Evolutionary conservation across 768 basidiomycete species (phyloP).

Genomic region (Rhizopogon vesiculosus): DNA sequence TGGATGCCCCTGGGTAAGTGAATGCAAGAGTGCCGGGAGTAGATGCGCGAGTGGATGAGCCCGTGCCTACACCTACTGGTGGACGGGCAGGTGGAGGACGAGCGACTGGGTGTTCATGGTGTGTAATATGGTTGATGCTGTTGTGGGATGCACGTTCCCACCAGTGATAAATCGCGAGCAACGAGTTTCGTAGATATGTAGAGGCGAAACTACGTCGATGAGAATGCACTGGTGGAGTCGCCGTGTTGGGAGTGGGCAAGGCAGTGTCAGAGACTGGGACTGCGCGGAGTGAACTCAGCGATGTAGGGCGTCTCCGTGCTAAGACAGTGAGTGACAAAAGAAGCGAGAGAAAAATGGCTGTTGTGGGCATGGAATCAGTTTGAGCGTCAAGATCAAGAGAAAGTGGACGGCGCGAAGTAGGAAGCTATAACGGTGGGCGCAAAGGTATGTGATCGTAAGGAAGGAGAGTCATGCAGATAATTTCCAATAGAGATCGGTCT

Average conservation of each 20-base stretch:
- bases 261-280: no score
- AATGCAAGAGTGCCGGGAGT: background rate
- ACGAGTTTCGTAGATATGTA: no score
- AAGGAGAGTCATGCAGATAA: no score
- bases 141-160: no score
- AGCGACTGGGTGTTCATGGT: background rate
- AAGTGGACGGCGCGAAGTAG: background rate
- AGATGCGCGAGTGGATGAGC: no score
- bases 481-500: no score
- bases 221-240: no score
- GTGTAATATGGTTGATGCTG: background rate
- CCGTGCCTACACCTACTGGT: background rate
- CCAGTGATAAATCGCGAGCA: no score
- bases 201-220: no score
- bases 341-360: background rate
- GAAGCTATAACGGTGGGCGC: background rate
- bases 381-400: background rate
- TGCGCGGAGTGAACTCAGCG: no score
- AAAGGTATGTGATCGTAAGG: background rate
- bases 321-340: background rate
- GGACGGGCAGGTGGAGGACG: background rate
- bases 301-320: no score
- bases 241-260: no score
- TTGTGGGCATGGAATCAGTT: background rate
- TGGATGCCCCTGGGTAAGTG: background rate